Conservation (phyloP, 2,329 filamentous ascomycete species). For the Xylogone sp. region DNA sequence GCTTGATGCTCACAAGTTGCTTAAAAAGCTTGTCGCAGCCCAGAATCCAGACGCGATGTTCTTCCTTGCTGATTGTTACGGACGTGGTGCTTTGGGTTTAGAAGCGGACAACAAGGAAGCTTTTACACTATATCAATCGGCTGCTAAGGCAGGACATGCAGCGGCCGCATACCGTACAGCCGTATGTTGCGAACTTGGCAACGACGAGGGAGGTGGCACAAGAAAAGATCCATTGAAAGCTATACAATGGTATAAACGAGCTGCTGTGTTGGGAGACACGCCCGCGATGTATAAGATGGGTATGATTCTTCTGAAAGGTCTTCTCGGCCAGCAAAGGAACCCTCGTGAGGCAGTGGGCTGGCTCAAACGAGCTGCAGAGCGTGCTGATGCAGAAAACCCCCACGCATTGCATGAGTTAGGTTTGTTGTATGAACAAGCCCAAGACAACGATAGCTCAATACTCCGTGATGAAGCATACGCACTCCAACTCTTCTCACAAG, state of each 20-base stretch:
- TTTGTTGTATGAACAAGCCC: conserved; percentile 53
- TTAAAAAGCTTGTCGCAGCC: conserved; percentile 77
- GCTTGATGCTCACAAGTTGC: conserved; percentile 79
- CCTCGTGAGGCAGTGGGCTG: conserved; percentile 83
- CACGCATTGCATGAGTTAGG: conserved; percentile 91
- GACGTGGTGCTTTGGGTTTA: conserved; percentile 73
- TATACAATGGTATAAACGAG: conserved; percentile 96
- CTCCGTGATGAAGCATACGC: conserved; percentile 80
- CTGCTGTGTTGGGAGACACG: conserved; percentile 83
- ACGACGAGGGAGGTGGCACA: conserved; percentile 91
- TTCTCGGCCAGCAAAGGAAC: conserved; percentile 83
- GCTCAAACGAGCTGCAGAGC: conserved; percentile 89
- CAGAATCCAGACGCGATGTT: conserved; percentile 89
- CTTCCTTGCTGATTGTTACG: conserved; percentile 84
- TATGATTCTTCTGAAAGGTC: conserved; percentile 89
- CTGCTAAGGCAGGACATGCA: conserved; percentile 83
- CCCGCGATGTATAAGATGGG: conserved; percentile 98
- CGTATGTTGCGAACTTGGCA: conserved; percentile 94
- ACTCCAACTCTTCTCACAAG: conserved; percentile 76
- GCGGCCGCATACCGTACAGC: conserved; percentile 90
- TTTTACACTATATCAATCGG: conserved; percentile 88
- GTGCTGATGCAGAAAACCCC: conserved; percentile 84
- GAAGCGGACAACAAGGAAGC: conserved; percentile 87
- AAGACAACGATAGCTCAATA: conserved; percentile 60
- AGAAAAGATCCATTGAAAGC: conserved; percentile 88